phyloP scores from a whole-genome alignment of 106 monocot species.

The Xerophyta viscosa region DNA sequence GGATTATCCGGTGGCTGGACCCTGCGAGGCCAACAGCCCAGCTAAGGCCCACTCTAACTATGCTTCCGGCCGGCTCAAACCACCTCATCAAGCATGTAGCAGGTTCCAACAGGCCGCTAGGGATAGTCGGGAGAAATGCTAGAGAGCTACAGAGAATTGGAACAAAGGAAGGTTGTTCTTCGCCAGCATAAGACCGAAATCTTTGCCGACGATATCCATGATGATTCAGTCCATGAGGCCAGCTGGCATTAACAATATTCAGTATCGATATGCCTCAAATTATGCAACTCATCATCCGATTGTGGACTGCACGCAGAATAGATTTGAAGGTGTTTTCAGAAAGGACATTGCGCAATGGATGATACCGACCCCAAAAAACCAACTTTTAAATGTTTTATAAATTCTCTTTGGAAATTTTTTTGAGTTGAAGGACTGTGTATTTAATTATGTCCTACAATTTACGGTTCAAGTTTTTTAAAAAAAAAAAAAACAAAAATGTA shows the following conservation, averaged over 20 bases:
- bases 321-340: constrained; percentile 2
- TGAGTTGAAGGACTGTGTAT: too few species aligned
- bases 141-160: constrained; percentile 2
- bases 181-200: constrained; percentile 30
- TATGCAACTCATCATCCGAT: not conserved
- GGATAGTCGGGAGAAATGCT: constrained; percentile 13
- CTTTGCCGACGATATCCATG: constrained; percentile 33
- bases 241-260: constrained; percentile 11
- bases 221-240: constrained; percentile 30
- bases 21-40: constrained; percentile 78
- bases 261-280: constrained; percentile 22
- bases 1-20: constrained; percentile 75
- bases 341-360: constrained; percentile 7
- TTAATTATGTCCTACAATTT: too few species aligned
- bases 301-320: constrained; percentile 1
- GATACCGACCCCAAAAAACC: too few species aligned
- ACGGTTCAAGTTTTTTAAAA: too few species aligned
- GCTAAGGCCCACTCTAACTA: constrained; percentile 23
- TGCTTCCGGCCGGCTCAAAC: not conserved
- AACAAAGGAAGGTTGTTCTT: constrained; percentile 37
- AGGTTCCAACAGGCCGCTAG: constrained; percentile 4
- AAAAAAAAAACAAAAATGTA: too few species aligned
- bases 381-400: too few species aligned
- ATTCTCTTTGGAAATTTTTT: too few species aligned
- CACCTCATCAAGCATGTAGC: constrained; percentile 7